Base-by-base conservation (phyloP, 2,329 filamentous ascomycete genomes). In the Proliferodiscus dingleyae region DNA sequence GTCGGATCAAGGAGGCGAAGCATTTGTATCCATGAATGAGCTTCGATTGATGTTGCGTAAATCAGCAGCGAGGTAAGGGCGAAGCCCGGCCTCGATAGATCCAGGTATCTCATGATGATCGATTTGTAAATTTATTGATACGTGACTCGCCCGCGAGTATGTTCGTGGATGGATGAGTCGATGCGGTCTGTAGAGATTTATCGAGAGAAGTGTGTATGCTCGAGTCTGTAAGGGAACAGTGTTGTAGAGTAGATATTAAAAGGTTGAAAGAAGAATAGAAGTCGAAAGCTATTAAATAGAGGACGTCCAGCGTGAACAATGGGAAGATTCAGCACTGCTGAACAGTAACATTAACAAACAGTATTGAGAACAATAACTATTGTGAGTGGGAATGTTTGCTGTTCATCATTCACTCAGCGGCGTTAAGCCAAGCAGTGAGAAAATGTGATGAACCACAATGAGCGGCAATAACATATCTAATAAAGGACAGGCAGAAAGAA, bases 1-100 rank as follows among this genome's bases (percentile, higher is more conserved):
- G 89, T 85, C 22, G 78, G 64, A 43, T 81, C 78, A 63, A 96
- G 81, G 46, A 81, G 79, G 51, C 73, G 78, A 40, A 91, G 72
- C 58, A 83, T 73, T 67, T 96, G 89, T 38, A 91, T 76, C 90
- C 90, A 96, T 15, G 81, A 85, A 67, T 96, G 91, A 28, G 80
- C 83, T 21, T 54, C 37, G 15, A 44, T 51, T n/a, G 43, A 37
- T 5, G 51, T 39, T 37, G 43, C 43, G 38, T 33, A 53, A 2
- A 46, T 34, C 18, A 59, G 38, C n/a, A 61, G 43, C 16, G 26
- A 46, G 38, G 55, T n/a, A 11, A 43, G 42, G 36, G 43, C 38
- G 18, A 61, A 21, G 23, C 37, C 24, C 22, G 46, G 44, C 11
- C 41, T 40, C 9, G 43, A 13, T 23, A 34, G 43, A 41, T 44